Evolutionary conservation across 179 eudicot species (phyloP).

Genomic region (Silene noctiflora): DNA sequence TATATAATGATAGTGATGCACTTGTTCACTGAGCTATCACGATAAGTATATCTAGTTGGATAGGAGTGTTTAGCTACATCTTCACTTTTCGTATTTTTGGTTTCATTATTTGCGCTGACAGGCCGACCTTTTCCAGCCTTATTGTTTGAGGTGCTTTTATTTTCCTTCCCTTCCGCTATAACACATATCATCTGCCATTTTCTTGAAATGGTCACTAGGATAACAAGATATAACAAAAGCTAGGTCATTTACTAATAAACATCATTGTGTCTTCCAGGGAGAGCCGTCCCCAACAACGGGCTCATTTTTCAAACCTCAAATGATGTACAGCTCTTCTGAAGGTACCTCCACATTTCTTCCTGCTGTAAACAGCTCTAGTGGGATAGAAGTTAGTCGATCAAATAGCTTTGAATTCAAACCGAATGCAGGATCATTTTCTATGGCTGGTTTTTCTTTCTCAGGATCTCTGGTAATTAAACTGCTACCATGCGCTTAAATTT

Average conservation of each 20-base stretch:
- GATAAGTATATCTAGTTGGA: constrained; percentile 12
- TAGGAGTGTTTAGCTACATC: constrained; percentile 2
- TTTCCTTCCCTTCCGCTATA: constrained; percentile 8
- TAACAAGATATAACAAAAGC: constrained; percentile 10
- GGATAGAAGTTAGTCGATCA: constrained; percentile 41
- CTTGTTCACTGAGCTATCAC: constrained; percentile 21
- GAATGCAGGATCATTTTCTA: constrained; percentile 49
- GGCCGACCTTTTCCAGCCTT: background rate
- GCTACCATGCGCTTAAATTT: background rate
- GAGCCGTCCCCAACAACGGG: constrained; percentile 99
- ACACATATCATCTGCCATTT: constrained; percentile 1
- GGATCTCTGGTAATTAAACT: constrained; percentile 52
- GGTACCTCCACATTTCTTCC: constrained; percentile 45
- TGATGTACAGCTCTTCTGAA: constrained; percentile 55
- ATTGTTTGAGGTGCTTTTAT: constrained; percentile 11
- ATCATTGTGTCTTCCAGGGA: constrained; percentile 52
- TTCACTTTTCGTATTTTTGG: constrained; percentile 2
- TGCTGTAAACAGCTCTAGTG: constrained; percentile 39
- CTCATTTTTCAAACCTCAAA: constrained; percentile 69
- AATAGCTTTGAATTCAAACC: constrained; percentile 78
- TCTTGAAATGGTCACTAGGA: constrained; percentile 23
- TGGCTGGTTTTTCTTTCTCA: constrained; percentile 46
- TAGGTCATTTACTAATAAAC: constrained; percentile 17
- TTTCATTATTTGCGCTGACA: constrained; percentile 10
- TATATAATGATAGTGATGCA: constrained; percentile 19